Percentiles rank a stretch among this genome's conserved stretches.
Conservation (phyloP, 2,329 filamentous ascomycete genomes). For the Pseudogymnoascus sp. region DNA sequence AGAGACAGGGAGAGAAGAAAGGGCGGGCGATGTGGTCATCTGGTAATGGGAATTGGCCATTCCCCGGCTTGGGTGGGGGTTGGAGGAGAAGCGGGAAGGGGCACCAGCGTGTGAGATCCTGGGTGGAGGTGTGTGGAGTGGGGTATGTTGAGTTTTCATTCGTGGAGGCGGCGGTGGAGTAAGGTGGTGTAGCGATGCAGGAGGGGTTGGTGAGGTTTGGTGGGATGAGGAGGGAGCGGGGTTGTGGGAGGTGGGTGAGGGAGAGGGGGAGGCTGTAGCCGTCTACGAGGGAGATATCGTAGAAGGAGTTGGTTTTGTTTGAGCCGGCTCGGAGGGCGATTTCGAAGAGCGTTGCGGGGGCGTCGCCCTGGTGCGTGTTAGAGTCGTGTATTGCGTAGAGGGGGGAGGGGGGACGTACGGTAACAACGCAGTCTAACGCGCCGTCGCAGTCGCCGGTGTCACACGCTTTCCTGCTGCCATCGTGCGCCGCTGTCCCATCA, state of each 20-base stretch:
- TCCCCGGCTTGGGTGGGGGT: slow-evolving; percentile 60
- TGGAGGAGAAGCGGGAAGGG: slow-evolving; percentile 68
- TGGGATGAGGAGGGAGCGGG: slow-evolving; percentile 53
- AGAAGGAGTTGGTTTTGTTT: slow-evolving; percentile 58
- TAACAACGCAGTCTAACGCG: slow-evolving; percentile 58
- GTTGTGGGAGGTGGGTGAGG: slow-evolving; percentile 53
- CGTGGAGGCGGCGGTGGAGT: slow-evolving; percentile 44
- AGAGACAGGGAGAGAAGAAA: slow-evolving; percentile 68
- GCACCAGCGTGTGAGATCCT: slow-evolving; percentile 55
- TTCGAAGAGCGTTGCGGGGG: slow-evolving; percentile 70
- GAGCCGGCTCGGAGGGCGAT: slow-evolving; percentile 66
- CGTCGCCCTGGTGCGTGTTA: slow-evolving; percentile 47
- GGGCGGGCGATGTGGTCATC: slow-evolving; percentile 65
- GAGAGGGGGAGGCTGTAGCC: slow-evolving; percentile 74
- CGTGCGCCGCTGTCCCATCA: slow-evolving; percentile 47
- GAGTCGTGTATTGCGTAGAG: not conserved
- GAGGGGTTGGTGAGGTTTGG: slow-evolving; percentile 69
- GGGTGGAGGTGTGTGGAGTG: slow-evolving; percentile 54
- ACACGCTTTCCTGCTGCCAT: slow-evolving; percentile 50
- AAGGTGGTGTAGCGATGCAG: slow-evolving; percentile 62
- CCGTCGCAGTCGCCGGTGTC: slow-evolving; percentile 69
- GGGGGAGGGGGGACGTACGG: slow-evolving; percentile 44
- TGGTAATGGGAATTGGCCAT: slow-evolving; percentile 73
- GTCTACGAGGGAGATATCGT: slow-evolving; percentile 78
- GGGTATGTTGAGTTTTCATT: slow-evolving; percentile 58